phyloP scores from a whole-genome alignment of 129 eudicot species.

The Gnaphalium uliginosum region DNA sequence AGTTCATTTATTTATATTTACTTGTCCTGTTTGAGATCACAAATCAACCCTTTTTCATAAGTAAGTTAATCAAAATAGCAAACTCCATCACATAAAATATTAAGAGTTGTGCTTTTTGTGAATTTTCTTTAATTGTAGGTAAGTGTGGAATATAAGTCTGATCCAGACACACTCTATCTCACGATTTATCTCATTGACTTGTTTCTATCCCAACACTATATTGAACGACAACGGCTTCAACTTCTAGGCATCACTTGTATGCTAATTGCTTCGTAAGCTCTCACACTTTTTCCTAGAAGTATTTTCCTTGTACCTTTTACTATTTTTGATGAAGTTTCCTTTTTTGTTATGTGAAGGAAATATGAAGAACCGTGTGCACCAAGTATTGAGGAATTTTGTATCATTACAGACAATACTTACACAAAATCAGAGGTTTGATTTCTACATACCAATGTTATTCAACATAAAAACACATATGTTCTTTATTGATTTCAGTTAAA shows the following conservation, averaged over 20 bases:
- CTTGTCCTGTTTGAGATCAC: not conserved
- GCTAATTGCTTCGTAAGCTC: conserved; percentile 88
- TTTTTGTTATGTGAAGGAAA: conserved; percentile 45
- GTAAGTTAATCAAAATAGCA: not conserved
- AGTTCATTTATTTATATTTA: too few relatives aligned
- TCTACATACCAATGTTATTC: not conserved
- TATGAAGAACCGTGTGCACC: conserved; percentile 77
- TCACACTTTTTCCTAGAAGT: conserved; percentile 6
- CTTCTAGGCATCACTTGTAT: conserved; percentile 79
- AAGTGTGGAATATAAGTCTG: conserved; percentile 63
- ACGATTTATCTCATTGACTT: conserved; percentile 64
- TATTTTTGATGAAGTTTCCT: conserved; percentile 8
- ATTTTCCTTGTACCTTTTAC: not conserved
- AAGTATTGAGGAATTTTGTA: conserved; percentile 66
- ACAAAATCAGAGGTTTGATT: conserved; percentile 64
- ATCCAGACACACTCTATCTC: conserved; percentile 68
- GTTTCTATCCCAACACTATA: conserved; percentile 58
- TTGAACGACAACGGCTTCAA: conserved; percentile 75
- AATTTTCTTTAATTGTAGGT: conserved; percentile 41
- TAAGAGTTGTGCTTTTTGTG: conserved; percentile 8
- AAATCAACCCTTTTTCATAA: not conserved
- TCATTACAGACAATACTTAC: conserved; percentile 73
- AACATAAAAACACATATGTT: conserved; percentile 7
- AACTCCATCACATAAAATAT: not conserved
- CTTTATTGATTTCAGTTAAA: conserved; percentile 18